A percentile compares a stretch with the other conserved stretches of the same genome.
phyloP scores from a whole-genome alignment of 2,329 filamentous ascomycete species.

The Boeremia exigua region DNA sequence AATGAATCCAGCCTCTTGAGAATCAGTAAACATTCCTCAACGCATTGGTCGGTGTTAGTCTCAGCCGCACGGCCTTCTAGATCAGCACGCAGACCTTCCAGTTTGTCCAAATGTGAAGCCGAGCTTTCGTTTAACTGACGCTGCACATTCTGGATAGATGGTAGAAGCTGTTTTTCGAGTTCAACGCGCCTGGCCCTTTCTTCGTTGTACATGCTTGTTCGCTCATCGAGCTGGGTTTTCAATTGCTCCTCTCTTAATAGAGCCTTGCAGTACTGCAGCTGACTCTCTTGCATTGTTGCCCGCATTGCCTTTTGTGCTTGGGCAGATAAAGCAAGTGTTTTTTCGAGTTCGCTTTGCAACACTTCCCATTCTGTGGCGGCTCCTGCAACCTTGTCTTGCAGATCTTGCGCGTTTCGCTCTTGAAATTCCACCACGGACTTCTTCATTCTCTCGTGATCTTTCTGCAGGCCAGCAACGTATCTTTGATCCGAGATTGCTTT shows the following conservation, averaged over 20 bases:
- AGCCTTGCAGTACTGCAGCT: slow-evolving; percentile 16
- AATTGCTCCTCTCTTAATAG: slow-evolving; percentile 22
- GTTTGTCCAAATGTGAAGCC: slow-evolving; percentile 12
- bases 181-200: slow-evolving; percentile 29
- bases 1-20: slow-evolving; percentile 25
- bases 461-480: slow-evolving; percentile 35
- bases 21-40: slow-evolving; percentile 26
- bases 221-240: slow-evolving; percentile 17
- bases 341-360: slow-evolving; percentile 21
- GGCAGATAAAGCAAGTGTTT: slow-evolving; percentile 14
- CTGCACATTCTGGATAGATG: slow-evolving; percentile 24
- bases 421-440: slow-evolving; percentile 15
- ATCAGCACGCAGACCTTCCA: neutral
- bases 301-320: slow-evolving; percentile 24
- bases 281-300: slow-evolving; percentile 24
- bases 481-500: slow-evolving; percentile 31
- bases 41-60: neutral
- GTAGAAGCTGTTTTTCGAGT: slow-evolving; percentile 30
- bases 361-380: slow-evolving; percentile 28
- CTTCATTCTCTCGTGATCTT: slow-evolving; percentile 35
- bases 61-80: slow-evolving; percentile 8
- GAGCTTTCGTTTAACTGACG: slow-evolving; percentile 23
- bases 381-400: slow-evolving; percentile 27
- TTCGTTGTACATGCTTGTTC: slow-evolving; percentile 20
- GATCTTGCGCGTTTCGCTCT: slow-evolving; percentile 17